Evolutionary conservation across 2,329 filamentous ascomycete species (phyloP).

Genomic region (Clarireedia hainanense): DNA sequence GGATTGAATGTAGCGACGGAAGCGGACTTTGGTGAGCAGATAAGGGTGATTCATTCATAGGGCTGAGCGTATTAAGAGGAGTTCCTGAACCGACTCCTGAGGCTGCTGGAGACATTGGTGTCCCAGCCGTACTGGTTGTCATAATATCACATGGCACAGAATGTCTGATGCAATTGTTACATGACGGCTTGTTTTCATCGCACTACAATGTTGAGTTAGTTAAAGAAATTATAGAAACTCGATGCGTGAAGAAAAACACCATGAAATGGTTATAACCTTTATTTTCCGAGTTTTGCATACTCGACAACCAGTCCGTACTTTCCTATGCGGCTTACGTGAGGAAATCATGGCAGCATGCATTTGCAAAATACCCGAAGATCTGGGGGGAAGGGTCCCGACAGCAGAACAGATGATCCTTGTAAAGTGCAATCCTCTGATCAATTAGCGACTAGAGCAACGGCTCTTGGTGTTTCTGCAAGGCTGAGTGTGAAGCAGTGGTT

Average conservation of each 20-base stretch:
- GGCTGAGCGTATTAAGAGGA: conserved; percentile 1
- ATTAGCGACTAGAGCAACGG: too few relatives aligned
- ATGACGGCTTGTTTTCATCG: conserved; percentile 34
- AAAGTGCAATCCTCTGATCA: too few relatives aligned
- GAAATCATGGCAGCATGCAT: not conserved
- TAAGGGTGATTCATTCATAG: not conserved
- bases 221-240: not conserved
- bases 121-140: not conserved
- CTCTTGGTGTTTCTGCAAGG: too few relatives aligned
- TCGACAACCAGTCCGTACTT: conserved; percentile 34
- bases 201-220: conserved; percentile 27
- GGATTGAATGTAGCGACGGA: not conserved
- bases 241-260: not conserved
- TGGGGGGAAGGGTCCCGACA: not conserved
- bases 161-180: conserved; percentile 35
- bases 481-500: too few relatives aligned
- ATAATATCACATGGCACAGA: conserved; percentile 32
- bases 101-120: not conserved
- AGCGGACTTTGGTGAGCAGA: not conserved
- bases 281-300: conserved; percentile 36
- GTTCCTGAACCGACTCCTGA: too few relatives aligned
- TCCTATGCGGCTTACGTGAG: conserved; percentile 17
- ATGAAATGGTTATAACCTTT: conserved; percentile 27
- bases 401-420: too few relatives aligned
- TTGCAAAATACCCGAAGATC: too few relatives aligned